Evolutionary conservation across 2,329 filamentous ascomycete species (phyloP), one percentile per base, ranked within the genome.

Genomic region (Stemphylium lycopersici): DNA sequence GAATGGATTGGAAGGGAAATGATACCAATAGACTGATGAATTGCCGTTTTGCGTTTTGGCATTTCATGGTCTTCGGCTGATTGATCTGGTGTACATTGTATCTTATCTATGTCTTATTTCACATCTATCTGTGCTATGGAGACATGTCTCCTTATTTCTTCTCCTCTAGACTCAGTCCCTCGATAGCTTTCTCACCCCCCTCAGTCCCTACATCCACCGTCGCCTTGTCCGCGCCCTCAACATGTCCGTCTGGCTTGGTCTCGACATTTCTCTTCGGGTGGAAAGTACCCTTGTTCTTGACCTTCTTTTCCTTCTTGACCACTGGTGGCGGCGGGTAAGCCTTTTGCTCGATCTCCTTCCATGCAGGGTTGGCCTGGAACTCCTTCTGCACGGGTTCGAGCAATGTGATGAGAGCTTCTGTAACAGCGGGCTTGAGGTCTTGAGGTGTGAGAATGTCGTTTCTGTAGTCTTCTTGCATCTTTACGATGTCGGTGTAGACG

Each of bases 391-490:
- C 93, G 1, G 93, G 91, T 2, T 83, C 85, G 52, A 96, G 81
- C 11, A 98, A 83, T 34, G 84, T 81, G 62, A 86, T 86, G 16
- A 99, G 83, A 8, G 86, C 90, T 47, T 86, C 83, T 4, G 89
- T 84, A 5, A 96, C 87, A 10, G 90, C 91, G n/a, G 88, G 84
- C 80, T 99, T 98, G 47, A 98, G 81, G 11, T 90, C 78, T 79
- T 97, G 93, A 0, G 95, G 95, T 1, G 90, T 91, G 58, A 96
- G 83, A 83, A 90, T 82, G 70, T 98, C 93, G 47, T 84, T 87
- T 52, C 76, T 74, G 79, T 96, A 98, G 75, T 97, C 93, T 13
- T 87, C 84, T 60, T 91, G 86, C 71, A 98, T 81, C 67, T 90
- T 79, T 53, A 85, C 79, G 55, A 96, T 90, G 53, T 84, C 79